Percentiles rank a stretch among this genome's conserved stretches.
These are phyloP conservation scores for Plasmodium cynomolgi DNA, from an alignment of 169 alveolate genomes.

Conservation along the genomic window DNA sequence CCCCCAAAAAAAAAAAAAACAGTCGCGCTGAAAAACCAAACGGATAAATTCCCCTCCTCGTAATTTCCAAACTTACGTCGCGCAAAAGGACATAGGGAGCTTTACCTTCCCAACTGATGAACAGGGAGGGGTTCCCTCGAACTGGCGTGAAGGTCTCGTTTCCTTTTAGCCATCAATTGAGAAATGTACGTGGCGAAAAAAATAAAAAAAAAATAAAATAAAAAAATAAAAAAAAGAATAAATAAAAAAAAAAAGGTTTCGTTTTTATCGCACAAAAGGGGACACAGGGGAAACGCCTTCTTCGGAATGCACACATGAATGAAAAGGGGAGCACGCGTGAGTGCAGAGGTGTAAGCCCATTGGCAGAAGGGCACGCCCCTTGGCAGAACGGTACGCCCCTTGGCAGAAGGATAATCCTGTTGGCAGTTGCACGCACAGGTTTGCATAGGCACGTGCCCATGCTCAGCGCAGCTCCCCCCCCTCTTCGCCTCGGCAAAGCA, in stretches of 20 bases:
- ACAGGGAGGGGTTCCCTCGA: neutral
- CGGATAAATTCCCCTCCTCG: neutral
- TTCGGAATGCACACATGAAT: slow-evolving; percentile 9
- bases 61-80: neutral
- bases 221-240: neutral
- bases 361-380: neutral
- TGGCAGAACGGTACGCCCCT: neutral
- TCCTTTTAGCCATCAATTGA: neutral
- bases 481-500: no score
- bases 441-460: neutral
- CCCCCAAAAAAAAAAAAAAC: neutral
- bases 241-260: slow-evolving; percentile 7
- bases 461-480: neutral
- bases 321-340: neutral
- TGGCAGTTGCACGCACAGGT: neutral
- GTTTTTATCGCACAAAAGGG: neutral
- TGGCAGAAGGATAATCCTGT: neutral
- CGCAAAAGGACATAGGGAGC: neutral
- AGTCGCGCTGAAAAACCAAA: neutral
- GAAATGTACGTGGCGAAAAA: neutral
- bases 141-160: neutral
- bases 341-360: no score
- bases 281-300: neutral
- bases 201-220: neutral
- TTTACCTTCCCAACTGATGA: neutral